Evolutionary conservation across 352 stramenopile species (phyloP), one percentile per base, ranked within the genome.

Genomic region (Phytophthora citricola): DNA sequence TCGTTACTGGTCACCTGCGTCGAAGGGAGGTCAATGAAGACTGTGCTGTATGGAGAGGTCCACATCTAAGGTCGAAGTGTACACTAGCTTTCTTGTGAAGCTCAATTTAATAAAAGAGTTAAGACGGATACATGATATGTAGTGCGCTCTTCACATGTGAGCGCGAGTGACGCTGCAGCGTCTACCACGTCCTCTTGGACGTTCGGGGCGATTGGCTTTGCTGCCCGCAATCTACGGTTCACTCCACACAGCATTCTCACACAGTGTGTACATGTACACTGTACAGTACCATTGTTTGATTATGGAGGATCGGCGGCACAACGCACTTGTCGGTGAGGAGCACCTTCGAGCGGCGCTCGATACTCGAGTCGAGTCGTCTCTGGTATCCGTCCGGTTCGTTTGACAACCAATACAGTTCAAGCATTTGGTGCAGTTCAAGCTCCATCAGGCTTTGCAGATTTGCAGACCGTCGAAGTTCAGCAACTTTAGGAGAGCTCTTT

Each of bases 391-490:
- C 32, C 14, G 43, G 22, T 20, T 55, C 32, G 32, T 47, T 63
- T 54, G 22, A 47, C 31, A 39, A 63, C 36, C 55, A 55, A 55
- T 62, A 55, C 56, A 11, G 44, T 56, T 63, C 31, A 49, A 64
- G 31, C 45, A 57, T 36, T 58, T 44, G 27, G 4, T 31, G 20
- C 27, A 15, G 41, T 47, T 54, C 14, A 58, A 54, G 36, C 47
- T 65, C 58, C 39, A 20, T 17, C 32, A 51, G 47, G 58, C 46
- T 65, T 65, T 65, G 58, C 58, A 39, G 46, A 58, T 51, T 36
- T 51, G 46, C 57, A 58, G 26, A 39, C 27, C 20, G 2, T 12
- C 6, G 10, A 7, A 43, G 14, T 43, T n/a, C n/a, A 43, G 12
- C 7, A 17, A 12, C 12, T 24, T 34, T 2, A 14, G n/a, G 12